Evolutionary conservation across 2,329 filamentous ascomycete genomes (phyloP).

Genomic region (Exophiala sp.): DNA sequence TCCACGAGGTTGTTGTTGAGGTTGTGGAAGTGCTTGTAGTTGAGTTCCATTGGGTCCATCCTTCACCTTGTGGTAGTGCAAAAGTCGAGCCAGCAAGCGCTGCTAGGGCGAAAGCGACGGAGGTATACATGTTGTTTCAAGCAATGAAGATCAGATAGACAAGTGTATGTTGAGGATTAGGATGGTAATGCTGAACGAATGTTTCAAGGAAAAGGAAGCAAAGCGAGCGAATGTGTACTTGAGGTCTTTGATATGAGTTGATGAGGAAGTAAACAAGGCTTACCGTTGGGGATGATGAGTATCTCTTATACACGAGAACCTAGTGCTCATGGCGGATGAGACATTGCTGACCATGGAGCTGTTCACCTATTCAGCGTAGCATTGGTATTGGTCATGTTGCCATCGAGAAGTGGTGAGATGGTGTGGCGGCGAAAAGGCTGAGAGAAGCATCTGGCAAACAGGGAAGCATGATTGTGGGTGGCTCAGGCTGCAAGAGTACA

Average conservation of each 20-base stretch:
- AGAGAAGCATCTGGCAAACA: not conserved
- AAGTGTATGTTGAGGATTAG: not conserved
- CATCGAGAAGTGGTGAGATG: slow-evolving; percentile 5
- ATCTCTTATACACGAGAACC: slow-evolving; percentile 17
- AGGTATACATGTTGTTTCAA: slow-evolving; percentile 14
- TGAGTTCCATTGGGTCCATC: slow-evolving; percentile 8
- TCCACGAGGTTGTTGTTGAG: not conserved
- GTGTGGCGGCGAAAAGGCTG: not conserved
- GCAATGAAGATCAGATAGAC: not conserved
- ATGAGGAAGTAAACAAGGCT: slow-evolving; percentile 4
- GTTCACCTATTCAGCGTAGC: not conserved
- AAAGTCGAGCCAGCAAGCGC: slow-evolving; percentile 27
- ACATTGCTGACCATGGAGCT: slow-evolving; percentile 11
- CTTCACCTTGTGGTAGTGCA: slow-evolving; percentile 23
- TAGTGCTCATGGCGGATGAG: slow-evolving; percentile 3
- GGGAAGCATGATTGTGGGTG: not conserved
- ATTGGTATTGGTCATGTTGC: slow-evolving; percentile 1
- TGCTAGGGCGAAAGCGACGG: slow-evolving; percentile 20
- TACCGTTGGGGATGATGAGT: not conserved
- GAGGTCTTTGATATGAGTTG: slow-evolving; percentile 2
- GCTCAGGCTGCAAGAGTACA: no score
- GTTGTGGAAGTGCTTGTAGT: slow-evolving; percentile 9
- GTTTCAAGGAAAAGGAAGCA: not conserved
- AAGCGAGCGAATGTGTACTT: slow-evolving; percentile 8
- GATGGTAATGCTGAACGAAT: not conserved